Percentiles rank a stretch among this genome's conserved stretches.
phyloP scores from a whole-genome alignment of 306 rosid species.

The Cicer arietinum region DNA sequence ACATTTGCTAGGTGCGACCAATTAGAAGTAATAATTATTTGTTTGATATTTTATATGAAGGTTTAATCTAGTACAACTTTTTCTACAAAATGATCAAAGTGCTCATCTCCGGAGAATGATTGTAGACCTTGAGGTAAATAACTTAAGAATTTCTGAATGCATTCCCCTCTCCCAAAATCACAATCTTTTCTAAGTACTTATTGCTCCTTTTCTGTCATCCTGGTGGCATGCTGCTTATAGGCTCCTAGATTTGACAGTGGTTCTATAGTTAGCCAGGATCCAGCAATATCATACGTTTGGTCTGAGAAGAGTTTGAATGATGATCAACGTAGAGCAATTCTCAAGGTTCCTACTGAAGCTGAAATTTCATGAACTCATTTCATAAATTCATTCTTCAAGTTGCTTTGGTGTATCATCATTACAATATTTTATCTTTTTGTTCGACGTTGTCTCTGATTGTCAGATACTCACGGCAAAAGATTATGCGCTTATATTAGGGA shows the following conservation, averaged over 20 bases:
- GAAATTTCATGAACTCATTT: constrained; percentile 34
- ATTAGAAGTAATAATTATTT: constrained; percentile 42
- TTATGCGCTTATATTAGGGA: constrained; percentile 90
- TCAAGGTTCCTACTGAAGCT: constrained; percentile 65
- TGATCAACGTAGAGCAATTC: constrained; percentile 90
- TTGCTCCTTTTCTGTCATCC: constrained; percentile 34
- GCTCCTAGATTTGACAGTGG: constrained; percentile 94
- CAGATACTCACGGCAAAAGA: constrained; percentile 95
- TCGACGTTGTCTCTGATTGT: constrained; percentile 35
- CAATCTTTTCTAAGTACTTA: constrained; percentile 22
- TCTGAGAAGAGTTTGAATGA: constrained; percentile 78
- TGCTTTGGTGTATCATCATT: constrained; percentile 29
- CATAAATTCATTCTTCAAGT: constrained; percentile 29
- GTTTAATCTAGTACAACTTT: constrained; percentile 84
- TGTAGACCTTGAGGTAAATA: constrained; percentile 81
- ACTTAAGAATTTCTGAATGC: constrained; percentile 31
- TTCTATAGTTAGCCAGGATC: constrained; percentile 84
- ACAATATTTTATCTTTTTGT: constrained; percentile 35
- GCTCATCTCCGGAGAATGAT: constrained; percentile 79
- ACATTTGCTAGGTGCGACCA: constrained; percentile 8
- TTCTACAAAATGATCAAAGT: constrained; percentile 68
- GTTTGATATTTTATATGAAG: constrained; percentile 55
- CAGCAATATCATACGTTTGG: constrained; percentile 86
- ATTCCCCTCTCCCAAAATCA: constrained; percentile 4
- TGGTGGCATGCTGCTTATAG: constrained; percentile 53